These are phyloP conservation scores for Saururus chinensis DNA, from an alignment of 164 flowering plant species.

Conservation along the genomic window DNA sequence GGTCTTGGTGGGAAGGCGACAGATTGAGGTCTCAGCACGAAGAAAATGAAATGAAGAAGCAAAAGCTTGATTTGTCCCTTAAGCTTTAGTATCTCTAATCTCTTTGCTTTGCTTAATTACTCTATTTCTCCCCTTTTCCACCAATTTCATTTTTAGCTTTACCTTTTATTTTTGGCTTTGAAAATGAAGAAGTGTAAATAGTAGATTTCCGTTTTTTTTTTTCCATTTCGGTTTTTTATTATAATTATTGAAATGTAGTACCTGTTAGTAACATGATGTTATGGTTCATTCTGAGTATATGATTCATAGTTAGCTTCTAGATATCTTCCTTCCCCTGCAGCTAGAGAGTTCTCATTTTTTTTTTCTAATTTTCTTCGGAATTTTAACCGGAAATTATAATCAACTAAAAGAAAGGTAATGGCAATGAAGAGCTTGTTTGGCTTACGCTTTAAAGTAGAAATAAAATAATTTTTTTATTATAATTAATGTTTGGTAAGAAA, in stretches of 20 bases:
- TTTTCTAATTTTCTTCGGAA: too few species aligned
- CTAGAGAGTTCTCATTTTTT: too few species aligned
- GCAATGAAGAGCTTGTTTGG: too few species aligned
- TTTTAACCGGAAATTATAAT: too few species aligned
- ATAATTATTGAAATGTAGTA: neutral
- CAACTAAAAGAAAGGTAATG: too few species aligned
- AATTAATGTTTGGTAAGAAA: too few species aligned
- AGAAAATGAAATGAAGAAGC: constrained; percentile 1
- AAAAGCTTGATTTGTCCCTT: constrained; percentile 10
- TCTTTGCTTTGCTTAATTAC: neutral
- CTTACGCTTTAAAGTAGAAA: too few species aligned
- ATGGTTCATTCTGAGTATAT: too few species aligned
- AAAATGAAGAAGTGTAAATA: neutral
- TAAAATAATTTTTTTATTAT: too few species aligned
- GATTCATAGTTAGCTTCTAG: too few species aligned
- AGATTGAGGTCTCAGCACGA: constrained; percentile 12
- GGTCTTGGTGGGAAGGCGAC: constrained; percentile 9
- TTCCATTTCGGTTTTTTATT: neutral
- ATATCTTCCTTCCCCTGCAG: too few species aligned
- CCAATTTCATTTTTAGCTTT: neutral
- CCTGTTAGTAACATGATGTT: too few species aligned
- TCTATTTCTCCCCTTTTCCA: neutral
- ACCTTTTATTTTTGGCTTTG: neutral
- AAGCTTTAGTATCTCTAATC: constrained; percentile 5
- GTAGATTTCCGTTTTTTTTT: neutral